phyloP scores from a whole-genome alignment of 1,139 yeast species.

The Eremothecium cymbalariae region DNA sequence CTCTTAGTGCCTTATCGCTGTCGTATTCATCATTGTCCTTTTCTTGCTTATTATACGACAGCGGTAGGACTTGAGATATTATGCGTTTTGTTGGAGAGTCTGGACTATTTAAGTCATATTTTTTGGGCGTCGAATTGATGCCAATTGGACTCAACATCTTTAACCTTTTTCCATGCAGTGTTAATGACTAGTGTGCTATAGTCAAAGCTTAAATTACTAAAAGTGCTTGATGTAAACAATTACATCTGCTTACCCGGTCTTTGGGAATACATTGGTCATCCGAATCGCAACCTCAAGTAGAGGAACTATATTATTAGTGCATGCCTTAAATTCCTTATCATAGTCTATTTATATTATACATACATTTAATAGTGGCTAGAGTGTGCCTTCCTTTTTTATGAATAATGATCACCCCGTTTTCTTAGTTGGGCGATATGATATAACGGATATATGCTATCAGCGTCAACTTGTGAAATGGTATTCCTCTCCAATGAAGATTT shows the following conservation, averaged over 20 bases:
- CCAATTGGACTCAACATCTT: slow-evolving; percentile 1
- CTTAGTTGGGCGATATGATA: slow-evolving; percentile 58
- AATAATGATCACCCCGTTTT: slow-evolving; percentile 71
- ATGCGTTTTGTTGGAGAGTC: slow-evolving; percentile 1
- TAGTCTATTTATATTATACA: neutral
- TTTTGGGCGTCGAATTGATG: neutral
- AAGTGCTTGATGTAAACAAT: too few relatives aligned
- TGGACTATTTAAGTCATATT: neutral
- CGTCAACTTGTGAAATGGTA: slow-evolving; percentile 25
- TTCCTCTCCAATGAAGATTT: slow-evolving; percentile 17
- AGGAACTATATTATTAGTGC: too few relatives aligned
- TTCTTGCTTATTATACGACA: neutral
- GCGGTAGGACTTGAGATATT: slow-evolving; percentile 2
- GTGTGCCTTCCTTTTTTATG: too few relatives aligned
- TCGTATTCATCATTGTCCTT: neutral
- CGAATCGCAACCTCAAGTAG: too few relatives aligned
- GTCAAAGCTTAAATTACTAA: too few relatives aligned
- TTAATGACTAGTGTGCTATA: too few relatives aligned
- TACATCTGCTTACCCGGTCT: neutral
- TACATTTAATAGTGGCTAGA: too few relatives aligned
- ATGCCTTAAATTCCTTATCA: neutral
- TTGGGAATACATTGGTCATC: neutral
- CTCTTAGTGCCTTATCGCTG: neutral
- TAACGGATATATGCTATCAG: slow-evolving; percentile 52
- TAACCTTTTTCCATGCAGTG: too few relatives aligned